These are phyloP conservation scores for Mucor saturninus DNA, from an alignment of 371 early-diverging fungal genomes.

Conservation along the genomic window DNA sequence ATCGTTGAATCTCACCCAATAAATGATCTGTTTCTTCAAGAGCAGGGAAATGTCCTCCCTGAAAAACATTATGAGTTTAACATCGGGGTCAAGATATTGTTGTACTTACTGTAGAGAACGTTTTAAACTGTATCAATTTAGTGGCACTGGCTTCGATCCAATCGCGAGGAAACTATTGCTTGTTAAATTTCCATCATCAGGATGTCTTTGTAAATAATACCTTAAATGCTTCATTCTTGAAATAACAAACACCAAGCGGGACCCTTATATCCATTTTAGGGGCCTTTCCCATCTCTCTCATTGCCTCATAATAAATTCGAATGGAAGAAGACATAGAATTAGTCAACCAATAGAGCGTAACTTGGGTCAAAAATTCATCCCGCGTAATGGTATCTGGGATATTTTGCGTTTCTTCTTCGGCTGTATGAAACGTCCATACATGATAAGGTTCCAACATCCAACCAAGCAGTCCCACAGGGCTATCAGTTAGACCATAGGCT, in stretches of 20 bases:
- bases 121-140: conserved; percentile 32
- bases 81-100: background rate
- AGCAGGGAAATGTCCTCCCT: conserved; percentile 77
- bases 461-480: conserved; percentile 63
- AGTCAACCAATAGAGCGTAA: conserved; percentile 68
- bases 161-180: conserved; percentile 51
- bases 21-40: conserved; percentile 63
- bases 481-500: conserved; percentile 60
- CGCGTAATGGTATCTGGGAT: conserved; percentile 50
- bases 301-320: conserved; percentile 66
- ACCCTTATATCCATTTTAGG: conserved; percentile 39
- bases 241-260: conserved; percentile 63
- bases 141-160: conserved; percentile 56
- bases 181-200: background rate
- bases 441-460: conserved; percentile 75
- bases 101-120: conserved; percentile 32
- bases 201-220: conserved; percentile 23
- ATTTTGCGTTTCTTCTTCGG: conserved; percentile 26
- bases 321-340: conserved; percentile 66
- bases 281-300: conserved; percentile 35
- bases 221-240: conserved; percentile 62
- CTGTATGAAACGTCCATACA: conserved; percentile 53
- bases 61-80: background rate
- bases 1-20: conserved; percentile 45
- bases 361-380: conserved; percentile 62